Conservation (phyloP, 305 asterid species). For the Fraxinus greggii region DNA sequence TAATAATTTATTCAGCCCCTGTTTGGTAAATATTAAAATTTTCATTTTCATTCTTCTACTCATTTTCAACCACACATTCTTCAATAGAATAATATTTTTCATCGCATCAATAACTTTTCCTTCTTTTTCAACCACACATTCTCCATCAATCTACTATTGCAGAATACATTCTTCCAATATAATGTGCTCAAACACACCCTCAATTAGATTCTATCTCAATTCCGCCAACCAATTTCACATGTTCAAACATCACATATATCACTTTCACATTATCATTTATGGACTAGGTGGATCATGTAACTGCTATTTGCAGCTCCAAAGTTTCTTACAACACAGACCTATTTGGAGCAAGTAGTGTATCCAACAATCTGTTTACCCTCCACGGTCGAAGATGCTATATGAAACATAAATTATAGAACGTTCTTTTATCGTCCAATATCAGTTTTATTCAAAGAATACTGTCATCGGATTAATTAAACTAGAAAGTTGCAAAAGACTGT, state of each 20-base stretch:
- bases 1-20: background rate
- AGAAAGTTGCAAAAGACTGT: background rate
- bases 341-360: background rate
- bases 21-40: too few relatives aligned
- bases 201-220: background rate
- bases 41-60: too few relatives aligned
- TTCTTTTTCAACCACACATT: too few relatives aligned
- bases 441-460: background rate
- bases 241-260: background rate
- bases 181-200: too few relatives aligned
- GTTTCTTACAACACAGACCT: background rate
- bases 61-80: too few relatives aligned
- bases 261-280: background rate
- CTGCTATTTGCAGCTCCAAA: conserved; percentile 9
- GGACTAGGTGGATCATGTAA: conserved; percentile 16
- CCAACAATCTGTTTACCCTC: background rate
- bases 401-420: background rate
- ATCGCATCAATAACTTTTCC: too few relatives aligned
- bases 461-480: background rate
- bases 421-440: background rate
- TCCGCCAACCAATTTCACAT: background rate
- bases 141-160: too few relatives aligned
- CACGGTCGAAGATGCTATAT: background rate
- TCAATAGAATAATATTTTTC: too few relatives aligned
- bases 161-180: too few relatives aligned